Evolutionary conservation across 2,329 filamentous ascomycete genomes (phyloP).

Genomic region (Scedosporium boydii): DNA sequence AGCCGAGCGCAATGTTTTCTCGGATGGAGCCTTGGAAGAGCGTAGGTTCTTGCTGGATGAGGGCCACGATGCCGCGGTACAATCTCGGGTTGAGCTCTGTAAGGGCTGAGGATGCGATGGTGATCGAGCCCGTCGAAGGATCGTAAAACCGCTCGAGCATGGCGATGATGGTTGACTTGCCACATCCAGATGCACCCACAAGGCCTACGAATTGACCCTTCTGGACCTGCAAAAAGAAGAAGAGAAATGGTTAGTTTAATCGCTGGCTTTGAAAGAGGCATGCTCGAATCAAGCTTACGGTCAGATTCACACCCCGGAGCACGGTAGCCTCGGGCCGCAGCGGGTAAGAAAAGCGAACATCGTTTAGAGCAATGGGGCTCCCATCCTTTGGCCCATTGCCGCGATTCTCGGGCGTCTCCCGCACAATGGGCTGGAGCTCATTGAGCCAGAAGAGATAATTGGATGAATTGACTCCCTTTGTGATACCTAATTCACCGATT

Average conservation of each 20-base stretch:
- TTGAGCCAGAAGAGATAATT: slow-evolving; percentile 37
- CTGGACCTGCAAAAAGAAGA: slow-evolving; percentile 18
- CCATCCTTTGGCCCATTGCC: slow-evolving; percentile 17
- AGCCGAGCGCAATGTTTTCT: slow-evolving; percentile 45
- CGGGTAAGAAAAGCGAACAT: slow-evolving; percentile 51
- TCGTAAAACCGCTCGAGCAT: slow-evolving; percentile 37
- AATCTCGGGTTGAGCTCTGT: slow-evolving; percentile 17
- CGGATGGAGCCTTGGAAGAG: slow-evolving; percentile 41
- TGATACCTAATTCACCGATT: slow-evolving; percentile 24
- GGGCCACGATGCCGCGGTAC: slow-evolving; percentile 24
- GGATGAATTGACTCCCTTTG: slow-evolving; percentile 35
- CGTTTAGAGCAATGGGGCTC: slow-evolving; percentile 32
- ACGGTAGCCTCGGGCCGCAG: slow-evolving; percentile 23
- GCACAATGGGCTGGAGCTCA: slow-evolving; percentile 15
- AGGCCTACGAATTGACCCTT: slow-evolving; percentile 42
- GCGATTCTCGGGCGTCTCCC: slow-evolving; percentile 6
- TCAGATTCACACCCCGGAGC: slow-evolving; percentile 28
- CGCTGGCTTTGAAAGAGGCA: slow-evolving; percentile 30
- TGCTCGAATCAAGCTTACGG: slow-evolving; percentile 41
- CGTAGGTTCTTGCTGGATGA: slow-evolving; percentile 31
- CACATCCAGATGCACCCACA: slow-evolving; percentile 48
- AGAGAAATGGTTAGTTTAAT: neutral
- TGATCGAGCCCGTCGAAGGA: slow-evolving; percentile 20
- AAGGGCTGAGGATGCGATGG: slow-evolving; percentile 20
- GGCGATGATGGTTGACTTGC: slow-evolving; percentile 51